These are phyloP conservation scores for Neurospora sp. DNA, from an alignment of 495 filamentous ascomycete species.

Conservation along the genomic window DNA sequence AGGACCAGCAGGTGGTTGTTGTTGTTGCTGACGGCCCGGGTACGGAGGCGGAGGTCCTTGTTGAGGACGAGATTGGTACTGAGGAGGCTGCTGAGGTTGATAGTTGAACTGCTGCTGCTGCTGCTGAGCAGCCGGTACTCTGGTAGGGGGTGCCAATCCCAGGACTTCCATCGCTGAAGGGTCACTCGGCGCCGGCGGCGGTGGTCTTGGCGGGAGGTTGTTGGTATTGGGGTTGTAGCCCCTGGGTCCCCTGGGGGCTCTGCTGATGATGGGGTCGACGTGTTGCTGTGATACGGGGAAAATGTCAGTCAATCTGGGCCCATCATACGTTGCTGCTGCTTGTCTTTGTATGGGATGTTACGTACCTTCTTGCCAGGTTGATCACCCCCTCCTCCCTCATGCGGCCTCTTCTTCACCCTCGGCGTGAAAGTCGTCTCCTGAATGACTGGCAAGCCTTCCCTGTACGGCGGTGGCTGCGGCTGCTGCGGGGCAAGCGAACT, in stretches of 20 bases:
- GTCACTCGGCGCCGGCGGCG: slow-evolving; percentile 10
- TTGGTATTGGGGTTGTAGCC: not conserved
- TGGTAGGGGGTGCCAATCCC: slow-evolving; percentile 15
- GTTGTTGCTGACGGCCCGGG: not conserved
- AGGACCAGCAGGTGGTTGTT: slow-evolving; percentile 1
- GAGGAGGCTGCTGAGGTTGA: not conserved
- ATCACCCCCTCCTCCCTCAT: slow-evolving; percentile 11
- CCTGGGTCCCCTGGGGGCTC: slow-evolving; percentile 5
- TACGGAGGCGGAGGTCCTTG: slow-evolving; percentile 12
- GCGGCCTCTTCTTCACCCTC: slow-evolving; percentile 18
- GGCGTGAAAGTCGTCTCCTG: slow-evolving; percentile 9
- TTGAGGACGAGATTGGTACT: not conserved
- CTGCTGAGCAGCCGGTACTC: not conserved
- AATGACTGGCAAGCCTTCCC: slow-evolving; percentile 14
- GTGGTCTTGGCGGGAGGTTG: not conserved
- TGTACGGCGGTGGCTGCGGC: slow-evolving; percentile 10
- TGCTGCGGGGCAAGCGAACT: slow-evolving; percentile 1
- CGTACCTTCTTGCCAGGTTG: slow-evolving; percentile 19
- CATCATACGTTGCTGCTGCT: not conserved
- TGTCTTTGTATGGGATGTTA: not conserved
- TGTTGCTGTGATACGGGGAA: not conserved
- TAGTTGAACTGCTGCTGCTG: not conserved
- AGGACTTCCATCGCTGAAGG: slow-evolving; percentile 24
- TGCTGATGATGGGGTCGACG: not conserved
- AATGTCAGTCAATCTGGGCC: not conserved